Evolutionary conservation across 2,329 filamentous ascomycete genomes (phyloP).

Genomic region (Aspergillus pseudotamarii): DNA sequence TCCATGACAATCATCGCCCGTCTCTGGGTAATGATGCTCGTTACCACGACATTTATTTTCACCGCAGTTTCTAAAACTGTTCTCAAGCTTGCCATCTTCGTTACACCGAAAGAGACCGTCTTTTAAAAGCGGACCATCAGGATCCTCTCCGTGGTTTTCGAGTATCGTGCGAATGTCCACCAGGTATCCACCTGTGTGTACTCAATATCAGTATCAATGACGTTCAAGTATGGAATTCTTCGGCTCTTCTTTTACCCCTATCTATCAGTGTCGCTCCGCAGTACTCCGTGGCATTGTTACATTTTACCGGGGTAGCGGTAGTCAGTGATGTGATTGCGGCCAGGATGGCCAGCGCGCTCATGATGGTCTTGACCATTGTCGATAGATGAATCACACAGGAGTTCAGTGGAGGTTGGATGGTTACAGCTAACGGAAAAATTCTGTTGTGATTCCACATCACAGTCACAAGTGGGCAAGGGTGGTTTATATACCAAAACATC

Average conservation of each 20-base stretch:
- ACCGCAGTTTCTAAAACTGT: neutral
- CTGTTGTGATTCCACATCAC: too few species aligned
- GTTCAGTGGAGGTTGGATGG: too few species aligned
- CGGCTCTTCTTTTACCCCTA: neutral
- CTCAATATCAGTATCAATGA: too few species aligned
- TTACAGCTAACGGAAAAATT: too few species aligned
- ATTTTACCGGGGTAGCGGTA: neutral
- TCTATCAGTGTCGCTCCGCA: neutral
- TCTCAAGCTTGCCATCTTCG: neutral
- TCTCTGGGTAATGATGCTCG: neutral
- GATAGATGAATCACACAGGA: too few species aligned
- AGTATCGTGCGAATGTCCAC: neutral
- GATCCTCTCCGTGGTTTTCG: neutral
- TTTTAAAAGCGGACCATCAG: neutral
- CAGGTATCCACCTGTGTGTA: neutral
- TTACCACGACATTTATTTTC: neutral
- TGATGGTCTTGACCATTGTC: neutral
- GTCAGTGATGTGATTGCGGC: neutral
- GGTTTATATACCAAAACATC: too few species aligned
- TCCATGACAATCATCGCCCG: neutral
- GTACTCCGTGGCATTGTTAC: neutral
- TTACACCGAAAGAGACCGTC: neutral
- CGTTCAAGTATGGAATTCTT: too few species aligned
- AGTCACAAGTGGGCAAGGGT: too few species aligned
- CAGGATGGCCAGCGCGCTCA: neutral